Conservation (phyloP, 1,139 yeast genomes). For the Saccharomyces hybrid region DNA sequence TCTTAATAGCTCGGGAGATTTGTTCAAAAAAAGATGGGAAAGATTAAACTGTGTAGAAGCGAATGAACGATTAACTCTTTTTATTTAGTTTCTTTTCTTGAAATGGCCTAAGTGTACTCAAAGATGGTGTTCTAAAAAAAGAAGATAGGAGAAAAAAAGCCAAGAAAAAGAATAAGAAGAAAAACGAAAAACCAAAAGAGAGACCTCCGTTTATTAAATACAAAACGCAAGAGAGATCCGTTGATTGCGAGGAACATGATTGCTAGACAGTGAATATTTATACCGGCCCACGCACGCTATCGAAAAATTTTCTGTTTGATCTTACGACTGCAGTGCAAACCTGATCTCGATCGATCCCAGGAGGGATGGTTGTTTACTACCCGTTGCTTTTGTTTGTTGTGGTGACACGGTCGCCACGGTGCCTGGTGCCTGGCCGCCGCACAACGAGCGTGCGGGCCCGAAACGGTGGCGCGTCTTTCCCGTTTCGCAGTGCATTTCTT, state of each 20-base stretch:
- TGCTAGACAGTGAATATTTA: not conserved
- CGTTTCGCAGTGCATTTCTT: not conserved
- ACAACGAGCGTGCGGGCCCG: not conserved
- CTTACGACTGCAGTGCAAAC: not conserved
- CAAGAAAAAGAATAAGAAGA: not conserved
- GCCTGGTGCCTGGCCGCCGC: not conserved
- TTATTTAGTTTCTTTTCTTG: not conserved
- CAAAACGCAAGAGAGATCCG: not conserved
- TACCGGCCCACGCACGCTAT: conserved; percentile 1
- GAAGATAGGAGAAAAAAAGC: not conserved
- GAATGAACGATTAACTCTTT: conserved; percentile 1
- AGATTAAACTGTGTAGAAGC: conserved; percentile 2
- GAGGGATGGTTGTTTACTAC: not conserved
- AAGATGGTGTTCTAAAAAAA: not conserved
- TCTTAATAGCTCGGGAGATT: not conserved
- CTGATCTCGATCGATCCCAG: not conserved
- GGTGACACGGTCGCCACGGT: not conserved
- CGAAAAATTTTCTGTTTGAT: not conserved
- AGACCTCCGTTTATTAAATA: not conserved
- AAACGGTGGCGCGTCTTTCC: conserved; percentile 1
- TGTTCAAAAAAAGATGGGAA: not conserved
- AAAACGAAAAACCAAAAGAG: not conserved
- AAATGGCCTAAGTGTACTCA: not conserved
- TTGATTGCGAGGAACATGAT: not conserved
- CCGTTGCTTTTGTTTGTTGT: not conserved